These are phyloP conservation scores for Stropharia rugosoannulata DNA, from an alignment of 768 basidiomycete genomes.

Conservation along the genomic window DNA sequence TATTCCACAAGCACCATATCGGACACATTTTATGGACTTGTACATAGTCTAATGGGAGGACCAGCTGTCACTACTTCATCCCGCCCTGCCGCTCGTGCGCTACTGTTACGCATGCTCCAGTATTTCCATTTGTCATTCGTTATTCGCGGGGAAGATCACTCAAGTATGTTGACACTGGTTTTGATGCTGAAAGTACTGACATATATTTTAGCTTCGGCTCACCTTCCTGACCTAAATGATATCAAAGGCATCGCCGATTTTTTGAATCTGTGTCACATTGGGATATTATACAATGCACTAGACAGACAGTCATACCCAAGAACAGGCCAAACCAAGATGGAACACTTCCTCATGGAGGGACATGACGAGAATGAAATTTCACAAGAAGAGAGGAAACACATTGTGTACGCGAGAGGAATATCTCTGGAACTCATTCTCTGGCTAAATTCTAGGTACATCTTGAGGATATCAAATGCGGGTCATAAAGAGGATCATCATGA, in stretches of 20 bases:
- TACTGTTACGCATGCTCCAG: constrained; percentile 4
- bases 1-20: neutral
- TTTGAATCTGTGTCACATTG: neutral
- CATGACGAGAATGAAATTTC: constrained; percentile 1
- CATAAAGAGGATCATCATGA: neutral
- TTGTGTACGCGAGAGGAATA: constrained; percentile 1
- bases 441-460: neutral
- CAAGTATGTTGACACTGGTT: neutral
- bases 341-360: no score
- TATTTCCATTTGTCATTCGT: constrained; percentile 1
- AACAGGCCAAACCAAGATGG: no score
- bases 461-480: neutral
- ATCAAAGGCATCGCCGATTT: neutral
- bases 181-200: neutral
- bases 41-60: neutral
- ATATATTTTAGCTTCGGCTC: neutral
- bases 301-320: neutral
- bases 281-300: constrained; percentile 1
- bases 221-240: neutral
- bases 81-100: neutral
- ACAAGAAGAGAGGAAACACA: neutral
- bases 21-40: neutral
- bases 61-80: neutral
- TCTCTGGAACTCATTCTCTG: neutral
- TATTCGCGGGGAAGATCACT: neutral